phyloP scores from a whole-genome alignment of 129 eudicot genomes.

The Ambrosia trifida region DNA sequence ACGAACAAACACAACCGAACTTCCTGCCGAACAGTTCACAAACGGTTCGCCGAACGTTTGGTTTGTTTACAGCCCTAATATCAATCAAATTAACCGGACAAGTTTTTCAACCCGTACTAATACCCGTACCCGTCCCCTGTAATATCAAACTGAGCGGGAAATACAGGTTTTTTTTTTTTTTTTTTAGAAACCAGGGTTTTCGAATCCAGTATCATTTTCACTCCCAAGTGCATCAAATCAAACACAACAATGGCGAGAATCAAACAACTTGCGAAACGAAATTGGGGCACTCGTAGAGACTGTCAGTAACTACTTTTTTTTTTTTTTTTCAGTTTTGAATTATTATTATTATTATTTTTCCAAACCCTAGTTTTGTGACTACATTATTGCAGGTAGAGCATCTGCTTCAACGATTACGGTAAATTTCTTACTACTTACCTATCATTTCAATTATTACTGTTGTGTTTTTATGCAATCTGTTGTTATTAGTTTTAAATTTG shows the following conservation, averaged over 20 bases:
- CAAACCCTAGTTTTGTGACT: slow-evolving; percentile 31
- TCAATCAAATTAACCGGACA: not conserved
- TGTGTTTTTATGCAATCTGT: not conserved
- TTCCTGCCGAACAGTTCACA: no score
- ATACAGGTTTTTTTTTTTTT: not conserved
- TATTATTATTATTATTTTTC: not conserved
- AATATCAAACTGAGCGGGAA: slow-evolving; percentile 25
- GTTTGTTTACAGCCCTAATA: no score
- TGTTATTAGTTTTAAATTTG: not conserved
- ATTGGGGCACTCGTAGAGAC: slow-evolving; percentile 12
- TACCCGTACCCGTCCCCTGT: no score
- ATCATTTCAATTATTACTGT: not conserved
- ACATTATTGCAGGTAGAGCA: slow-evolving; percentile 26
- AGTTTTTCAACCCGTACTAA: not conserved
- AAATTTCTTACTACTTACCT: slow-evolving; percentile 9
- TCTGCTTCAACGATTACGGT: slow-evolving; percentile 38
- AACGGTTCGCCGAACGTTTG: no score
- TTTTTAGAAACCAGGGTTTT: slow-evolving; percentile 12
- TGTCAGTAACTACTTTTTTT: slow-evolving; percentile 21
- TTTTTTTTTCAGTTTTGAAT: slow-evolving; percentile 7
- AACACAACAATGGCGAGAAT: slow-evolving; percentile 54
- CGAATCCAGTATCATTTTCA: not conserved
- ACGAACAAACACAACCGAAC: no score
- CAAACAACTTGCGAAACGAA: slow-evolving; percentile 45
- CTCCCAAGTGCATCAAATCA: not conserved